Evolutionary conservation across 2,329 filamentous ascomycete species (phyloP).

Genomic region (Coniella lustricola): DNA sequence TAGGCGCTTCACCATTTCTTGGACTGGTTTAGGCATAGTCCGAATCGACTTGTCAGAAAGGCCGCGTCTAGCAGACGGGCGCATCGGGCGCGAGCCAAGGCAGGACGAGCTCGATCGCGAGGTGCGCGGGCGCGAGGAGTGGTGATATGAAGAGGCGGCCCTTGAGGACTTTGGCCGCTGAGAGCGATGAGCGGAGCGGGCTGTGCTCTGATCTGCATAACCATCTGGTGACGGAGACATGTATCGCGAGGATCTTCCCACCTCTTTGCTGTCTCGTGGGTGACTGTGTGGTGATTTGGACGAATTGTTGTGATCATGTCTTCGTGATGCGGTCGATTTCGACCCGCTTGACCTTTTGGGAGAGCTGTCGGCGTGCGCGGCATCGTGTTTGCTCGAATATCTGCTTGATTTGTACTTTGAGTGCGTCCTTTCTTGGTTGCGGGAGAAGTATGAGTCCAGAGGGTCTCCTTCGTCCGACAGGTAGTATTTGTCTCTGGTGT

Average conservation of each 20-base stretch:
- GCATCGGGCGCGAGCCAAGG: background rate
- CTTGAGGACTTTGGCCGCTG: conserved; percentile 10
- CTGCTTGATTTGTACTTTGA: background rate
- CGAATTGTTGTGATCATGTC: conserved; percentile 3
- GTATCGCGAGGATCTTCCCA: background rate
- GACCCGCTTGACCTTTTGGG: background rate
- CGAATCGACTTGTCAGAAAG: conserved; percentile 10
- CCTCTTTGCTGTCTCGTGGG: background rate
- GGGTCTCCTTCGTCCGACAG: conserved; percentile 16
- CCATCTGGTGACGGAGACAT: conserved; percentile 1
- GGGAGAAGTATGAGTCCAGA: conserved; percentile 2
- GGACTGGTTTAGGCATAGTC: conserved; percentile 3
- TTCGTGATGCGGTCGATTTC: background rate
- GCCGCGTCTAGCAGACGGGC: conserved; percentile 1
- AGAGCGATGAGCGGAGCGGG: background rate
- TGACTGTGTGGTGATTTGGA: conserved; percentile 4
- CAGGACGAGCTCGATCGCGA: conserved; percentile 12
- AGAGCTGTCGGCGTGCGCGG: background rate
- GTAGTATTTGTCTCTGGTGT: conserved; percentile 18
- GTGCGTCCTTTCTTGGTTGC: background rate
- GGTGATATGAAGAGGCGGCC: conserved; percentile 12
- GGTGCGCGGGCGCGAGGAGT: conserved; percentile 8
- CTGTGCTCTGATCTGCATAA: background rate
- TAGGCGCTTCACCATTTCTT: background rate
- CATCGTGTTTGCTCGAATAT: conserved; percentile 1